Base-by-base conservation (phyloP, 371 early-diverging fungal species). In the Entomophthora muscae region DNA sequence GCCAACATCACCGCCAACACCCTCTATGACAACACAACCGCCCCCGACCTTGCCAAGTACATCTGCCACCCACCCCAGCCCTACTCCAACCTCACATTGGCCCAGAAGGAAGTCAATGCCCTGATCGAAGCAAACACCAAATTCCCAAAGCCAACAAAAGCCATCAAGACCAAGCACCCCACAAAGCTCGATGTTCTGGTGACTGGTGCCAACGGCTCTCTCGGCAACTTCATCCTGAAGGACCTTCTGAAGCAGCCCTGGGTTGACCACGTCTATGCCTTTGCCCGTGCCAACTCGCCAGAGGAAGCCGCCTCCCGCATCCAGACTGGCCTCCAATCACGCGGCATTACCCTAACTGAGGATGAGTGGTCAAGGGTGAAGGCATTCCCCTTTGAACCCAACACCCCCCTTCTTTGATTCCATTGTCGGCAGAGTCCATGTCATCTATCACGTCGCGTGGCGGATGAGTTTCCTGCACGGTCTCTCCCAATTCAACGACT, bases 361-460 rank as follows among this genome's bases (percentile, higher is more conserved):
- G 55, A 54, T 3, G 5, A 54, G 27, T 26, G 5, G 22, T 12
- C 55, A 26, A 54, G 27, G 27, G 26, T 54, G 66, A 64, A 61
- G 0, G 23, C 55, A 26, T 58, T 68, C 3, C 42, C 42, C 10
- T 42, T 10, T 17, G n/a, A n/a, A n/a, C n/a, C n/a, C n/a, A n/a
- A n/a, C n/a, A n/a, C n/a, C n/a, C 52, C 59, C 52, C 28, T 70
- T 7, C 42, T 52, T 28, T 66, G 71, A 0, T 42, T n/a, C n/a
- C n/a, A 65, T 57, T 0, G 59, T 64, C 0, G 63, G 73, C 0
- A 73, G 17, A 10, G 17, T 42, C 42, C 42, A 42, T 17, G 17
- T 42, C 30, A 57, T 64, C 58, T 31, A 57, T 31, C 65, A 64
- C 53, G 21, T 24, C 17, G 65, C 58, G 3, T 64, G 65, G 65